Conservation (phyloP, 352 stramenopile genomes). For the Phytopythium montanum region DNA sequence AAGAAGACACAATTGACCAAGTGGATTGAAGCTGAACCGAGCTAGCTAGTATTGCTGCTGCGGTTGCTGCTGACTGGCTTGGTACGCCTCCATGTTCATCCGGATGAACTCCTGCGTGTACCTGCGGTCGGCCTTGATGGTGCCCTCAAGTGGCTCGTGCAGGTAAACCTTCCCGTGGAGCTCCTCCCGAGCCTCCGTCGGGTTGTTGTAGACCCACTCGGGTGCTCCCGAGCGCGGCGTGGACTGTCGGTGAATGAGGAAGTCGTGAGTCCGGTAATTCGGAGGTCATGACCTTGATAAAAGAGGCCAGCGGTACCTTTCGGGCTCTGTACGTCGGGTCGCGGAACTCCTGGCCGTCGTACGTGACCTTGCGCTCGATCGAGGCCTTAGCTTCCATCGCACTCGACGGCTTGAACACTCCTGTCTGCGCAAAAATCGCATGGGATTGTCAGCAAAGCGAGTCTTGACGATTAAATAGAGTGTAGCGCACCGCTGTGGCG, state of each 20-base stretch:
- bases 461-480: neutral
- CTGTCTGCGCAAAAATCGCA: constrained; percentile 10
- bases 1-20: neutral
- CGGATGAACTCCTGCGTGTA: constrained; percentile 72
- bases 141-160: constrained; percentile 43
- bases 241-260: constrained; percentile 8
- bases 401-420: constrained; percentile 46
- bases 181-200: constrained; percentile 30
- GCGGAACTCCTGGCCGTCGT: constrained; percentile 48
- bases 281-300: neutral
- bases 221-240: constrained; percentile 21
- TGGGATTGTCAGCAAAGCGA: neutral
- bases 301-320: constrained; percentile 21
- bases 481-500: constrained; percentile 8
- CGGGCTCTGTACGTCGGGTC: constrained; percentile 28
- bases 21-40: neutral
- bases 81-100: constrained; percentile 40
- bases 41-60: neutral
- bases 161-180: constrained; percentile 43
- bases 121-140: constrained; percentile 47
- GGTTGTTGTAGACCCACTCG: constrained; percentile 51
- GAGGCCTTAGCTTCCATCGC: constrained; percentile 43
- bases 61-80: constrained; percentile 27
- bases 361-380: constrained; percentile 51
- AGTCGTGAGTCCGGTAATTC: neutral